Evolutionary conservation across 306 rosid species (phyloP).

Genomic region (Ziziphus jujuba): DNA sequence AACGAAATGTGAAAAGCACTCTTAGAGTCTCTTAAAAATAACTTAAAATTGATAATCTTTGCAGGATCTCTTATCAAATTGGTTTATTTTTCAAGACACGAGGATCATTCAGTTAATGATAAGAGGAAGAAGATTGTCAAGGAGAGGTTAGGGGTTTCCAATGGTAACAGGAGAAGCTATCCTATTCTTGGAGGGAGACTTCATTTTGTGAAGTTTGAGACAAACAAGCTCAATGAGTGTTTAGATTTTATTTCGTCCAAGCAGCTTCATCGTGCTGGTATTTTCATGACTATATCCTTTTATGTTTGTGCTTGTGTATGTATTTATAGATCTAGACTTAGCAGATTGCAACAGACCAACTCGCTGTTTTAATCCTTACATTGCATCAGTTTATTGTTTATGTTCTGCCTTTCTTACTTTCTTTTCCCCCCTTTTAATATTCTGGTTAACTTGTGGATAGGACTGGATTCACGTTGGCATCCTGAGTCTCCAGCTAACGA

Average conservation of each 20-base stretch:
- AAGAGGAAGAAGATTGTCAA: slow-evolving; percentile 65
- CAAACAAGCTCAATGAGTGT: slow-evolving; percentile 87
- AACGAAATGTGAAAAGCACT: not conserved
- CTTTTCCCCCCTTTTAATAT: not conserved
- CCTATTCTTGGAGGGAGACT: slow-evolving; percentile 99
- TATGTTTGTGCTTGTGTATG: not conserved
- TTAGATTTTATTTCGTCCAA: slow-evolving; percentile 88
- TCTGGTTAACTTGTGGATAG: slow-evolving; percentile 21
- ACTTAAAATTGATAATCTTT: slow-evolving; percentile 4
- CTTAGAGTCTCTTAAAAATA: not conserved
- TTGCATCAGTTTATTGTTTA: too few relatives aligned
- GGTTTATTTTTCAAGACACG: slow-evolving; percentile 95
- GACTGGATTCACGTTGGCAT: slow-evolving; percentile 64
- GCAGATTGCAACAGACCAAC: not conserved
- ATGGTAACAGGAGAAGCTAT: slow-evolving; percentile 77
- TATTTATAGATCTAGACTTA: not conserved
- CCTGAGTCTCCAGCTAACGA: slow-evolving; percentile 47
- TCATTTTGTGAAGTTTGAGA: slow-evolving; percentile 99
- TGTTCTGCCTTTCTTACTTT: not conserved
- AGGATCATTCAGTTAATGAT: slow-evolving; percentile 63
- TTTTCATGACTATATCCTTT: slow-evolving; percentile 3
- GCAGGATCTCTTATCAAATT: slow-evolving; percentile 96
- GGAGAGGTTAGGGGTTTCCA: slow-evolving; percentile 72
- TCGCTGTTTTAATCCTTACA: not conserved
- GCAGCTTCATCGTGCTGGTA: slow-evolving; percentile 93